These are phyloP conservation scores for Mortierella sp. DNA, from an alignment of 371 early-diverging fungal genomes.

Conservation along the genomic window DNA sequence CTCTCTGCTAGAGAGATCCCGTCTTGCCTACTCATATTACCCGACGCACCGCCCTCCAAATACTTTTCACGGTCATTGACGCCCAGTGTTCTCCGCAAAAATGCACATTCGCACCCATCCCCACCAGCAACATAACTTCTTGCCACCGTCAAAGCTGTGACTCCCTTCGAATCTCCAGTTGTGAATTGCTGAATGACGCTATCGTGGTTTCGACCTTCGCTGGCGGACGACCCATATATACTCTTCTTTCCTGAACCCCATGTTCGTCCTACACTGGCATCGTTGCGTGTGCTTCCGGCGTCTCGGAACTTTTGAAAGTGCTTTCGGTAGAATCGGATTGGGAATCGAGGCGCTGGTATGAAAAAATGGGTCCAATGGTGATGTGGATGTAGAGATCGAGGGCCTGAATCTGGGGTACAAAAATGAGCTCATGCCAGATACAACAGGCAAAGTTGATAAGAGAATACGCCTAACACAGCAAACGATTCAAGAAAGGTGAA, in stretches of 20 bases:
- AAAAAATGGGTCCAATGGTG: constrained; percentile 47
- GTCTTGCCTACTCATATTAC: neutral
- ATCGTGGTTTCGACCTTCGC: neutral
- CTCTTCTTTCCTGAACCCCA: neutral
- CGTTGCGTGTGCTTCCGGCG: neutral
- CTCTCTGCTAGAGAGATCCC: neutral
- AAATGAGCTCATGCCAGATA: constrained; percentile 18
- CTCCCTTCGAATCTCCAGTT: neutral
- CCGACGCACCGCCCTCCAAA: neutral
- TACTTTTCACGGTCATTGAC: neutral
- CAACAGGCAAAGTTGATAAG: constrained; percentile 16
- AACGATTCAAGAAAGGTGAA: neutral
- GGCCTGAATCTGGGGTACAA: constrained; percentile 22
- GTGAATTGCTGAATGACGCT: neutral
- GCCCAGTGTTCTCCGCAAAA: neutral
- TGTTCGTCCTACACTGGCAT: neutral
- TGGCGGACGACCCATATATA: neutral
- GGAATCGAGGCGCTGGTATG: constrained; percentile 13
- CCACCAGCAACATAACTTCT: neutral
- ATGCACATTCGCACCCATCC: neutral
- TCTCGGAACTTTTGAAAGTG: constrained; percentile 10
- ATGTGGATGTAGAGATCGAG: constrained; percentile 36
- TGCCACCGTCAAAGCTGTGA: neutral
- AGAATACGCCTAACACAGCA: constrained; percentile 16
- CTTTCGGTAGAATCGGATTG: constrained; percentile 14